Conservation (phyloP, 176 grass and related monocot genomes). For the Musa troglodytarum region DNA sequence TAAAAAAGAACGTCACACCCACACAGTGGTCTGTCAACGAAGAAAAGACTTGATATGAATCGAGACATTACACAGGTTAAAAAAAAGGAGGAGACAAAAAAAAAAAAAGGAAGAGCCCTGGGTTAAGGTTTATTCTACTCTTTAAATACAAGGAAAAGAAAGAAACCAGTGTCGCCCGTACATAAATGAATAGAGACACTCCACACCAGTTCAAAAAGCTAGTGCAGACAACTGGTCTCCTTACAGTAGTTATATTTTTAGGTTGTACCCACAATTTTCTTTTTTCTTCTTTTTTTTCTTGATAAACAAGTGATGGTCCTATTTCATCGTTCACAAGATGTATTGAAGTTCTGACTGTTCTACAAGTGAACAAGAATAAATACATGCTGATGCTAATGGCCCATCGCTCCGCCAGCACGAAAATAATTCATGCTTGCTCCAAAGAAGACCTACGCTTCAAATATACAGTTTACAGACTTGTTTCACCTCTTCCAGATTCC, state of each 20-base stretch:
- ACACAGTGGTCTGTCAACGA: too few species aligned
- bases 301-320: too few species aligned
- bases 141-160: not conserved
- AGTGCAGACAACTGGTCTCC: not conserved
- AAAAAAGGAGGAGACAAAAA: too few species aligned
- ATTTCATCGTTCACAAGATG: constrained; percentile 1
- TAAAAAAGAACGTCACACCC: too few species aligned
- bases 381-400: not conserved
- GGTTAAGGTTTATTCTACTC: not conserved
- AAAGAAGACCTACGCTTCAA: not conserved
- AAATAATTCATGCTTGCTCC: not conserved
- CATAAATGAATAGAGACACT: not conserved
- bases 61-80: too few species aligned
- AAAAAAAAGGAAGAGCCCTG: too few species aligned
- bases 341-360: not conserved
- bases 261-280: too few species aligned
- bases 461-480: not conserved
- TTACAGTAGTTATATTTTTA: not conserved
- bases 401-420: not conserved
- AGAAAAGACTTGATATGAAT: too few species aligned
- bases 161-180: not conserved
- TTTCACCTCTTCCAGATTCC: constrained; percentile 2
- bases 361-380: constrained; percentile 9
- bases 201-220: not conserved
- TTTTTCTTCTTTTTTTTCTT: too few species aligned